Conservation (phyloP, 768 basidiomycete species). For the Xerocomus brunneocitrinus region DNA sequence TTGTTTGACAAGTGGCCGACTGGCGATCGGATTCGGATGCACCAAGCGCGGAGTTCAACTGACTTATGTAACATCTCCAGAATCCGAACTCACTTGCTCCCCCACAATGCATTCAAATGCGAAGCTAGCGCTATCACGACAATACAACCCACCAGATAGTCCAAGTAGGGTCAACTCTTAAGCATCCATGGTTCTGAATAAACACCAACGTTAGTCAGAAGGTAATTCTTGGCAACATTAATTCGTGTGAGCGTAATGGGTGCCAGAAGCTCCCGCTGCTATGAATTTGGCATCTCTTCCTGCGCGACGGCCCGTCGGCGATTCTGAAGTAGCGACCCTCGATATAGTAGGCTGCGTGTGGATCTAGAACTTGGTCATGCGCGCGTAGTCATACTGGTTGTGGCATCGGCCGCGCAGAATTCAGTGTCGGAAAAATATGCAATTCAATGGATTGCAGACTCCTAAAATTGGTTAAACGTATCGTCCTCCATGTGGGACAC, state of each 20-base stretch:
- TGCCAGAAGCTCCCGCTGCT: neutral
- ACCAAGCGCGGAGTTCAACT: neutral
- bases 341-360: too few relatives aligned
- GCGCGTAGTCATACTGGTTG: neutral
- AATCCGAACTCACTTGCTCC: too few relatives aligned
- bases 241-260: neutral
- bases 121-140: too few relatives aligned
- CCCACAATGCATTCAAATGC: too few relatives aligned
- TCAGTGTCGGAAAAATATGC: too few relatives aligned
- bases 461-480: neutral
- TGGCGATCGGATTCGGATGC: neutral
- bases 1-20: neutral
- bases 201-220: neutral
- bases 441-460: too few relatives aligned
- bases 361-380: neutral
- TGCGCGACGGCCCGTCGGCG: neutral
- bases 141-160: neutral
- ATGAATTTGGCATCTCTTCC: neutral
- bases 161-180: neutral
- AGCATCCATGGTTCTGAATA: neutral
- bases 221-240: neutral
- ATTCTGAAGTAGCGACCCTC: neutral
- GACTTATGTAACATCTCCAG: neutral
- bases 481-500: neutral
- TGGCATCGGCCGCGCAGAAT: neutral